phyloP scores from a whole-genome alignment of 768 basidiomycete species.

The Pleurotus tuber-regium region DNA sequence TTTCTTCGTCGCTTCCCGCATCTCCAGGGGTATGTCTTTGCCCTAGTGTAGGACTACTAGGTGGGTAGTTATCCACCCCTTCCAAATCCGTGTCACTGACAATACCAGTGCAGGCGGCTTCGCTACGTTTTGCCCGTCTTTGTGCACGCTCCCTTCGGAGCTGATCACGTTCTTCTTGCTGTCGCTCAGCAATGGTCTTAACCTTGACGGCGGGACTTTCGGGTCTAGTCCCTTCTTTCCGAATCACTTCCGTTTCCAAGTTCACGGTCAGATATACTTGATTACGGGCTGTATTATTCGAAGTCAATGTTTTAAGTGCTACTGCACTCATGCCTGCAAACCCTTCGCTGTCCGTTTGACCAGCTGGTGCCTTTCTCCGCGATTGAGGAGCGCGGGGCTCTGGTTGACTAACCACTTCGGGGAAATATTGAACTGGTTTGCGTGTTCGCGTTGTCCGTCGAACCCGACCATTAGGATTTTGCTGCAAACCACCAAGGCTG shows the following conservation, averaged over 20 bases:
- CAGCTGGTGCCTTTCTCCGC: conserved; percentile 42
- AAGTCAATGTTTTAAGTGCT: conserved; percentile 68
- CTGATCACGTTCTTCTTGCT: conserved; percentile 58
- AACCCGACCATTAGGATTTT: conserved; percentile 13
- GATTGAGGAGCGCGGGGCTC: conserved; percentile 26
- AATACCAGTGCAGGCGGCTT: too few relatives aligned
- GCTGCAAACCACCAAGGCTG: background rate
- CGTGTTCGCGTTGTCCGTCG: conserved; percentile 55
- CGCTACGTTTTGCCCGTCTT: conserved; percentile 50
- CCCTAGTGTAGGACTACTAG: conserved; percentile 8
- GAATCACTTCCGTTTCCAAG: conserved; percentile 68
- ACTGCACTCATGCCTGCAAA: conserved; percentile 69
- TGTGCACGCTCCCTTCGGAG: conserved; percentile 58
- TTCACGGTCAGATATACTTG: conserved; percentile 60
- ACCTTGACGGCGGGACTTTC: conserved; percentile 80
- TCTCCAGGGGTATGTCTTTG: conserved; percentile 26
- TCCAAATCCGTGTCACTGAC: conserved; percentile 29
- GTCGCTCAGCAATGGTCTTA: conserved; percentile 62
- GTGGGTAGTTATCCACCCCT: background rate
- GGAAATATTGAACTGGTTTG: conserved; percentile 33
- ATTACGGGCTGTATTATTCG: conserved; percentile 69
- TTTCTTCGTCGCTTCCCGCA: conserved; percentile 23
- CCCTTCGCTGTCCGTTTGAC: conserved; percentile 31
- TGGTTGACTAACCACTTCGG: conserved; percentile 37
- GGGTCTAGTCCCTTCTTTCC: conserved; percentile 67